A percentile compares a stretch with the other conserved stretches of the same genome.
Evolutionary conservation across 2,329 filamentous ascomycete genomes (phyloP).

Genomic region (Grosmannia clavigera): DNA sequence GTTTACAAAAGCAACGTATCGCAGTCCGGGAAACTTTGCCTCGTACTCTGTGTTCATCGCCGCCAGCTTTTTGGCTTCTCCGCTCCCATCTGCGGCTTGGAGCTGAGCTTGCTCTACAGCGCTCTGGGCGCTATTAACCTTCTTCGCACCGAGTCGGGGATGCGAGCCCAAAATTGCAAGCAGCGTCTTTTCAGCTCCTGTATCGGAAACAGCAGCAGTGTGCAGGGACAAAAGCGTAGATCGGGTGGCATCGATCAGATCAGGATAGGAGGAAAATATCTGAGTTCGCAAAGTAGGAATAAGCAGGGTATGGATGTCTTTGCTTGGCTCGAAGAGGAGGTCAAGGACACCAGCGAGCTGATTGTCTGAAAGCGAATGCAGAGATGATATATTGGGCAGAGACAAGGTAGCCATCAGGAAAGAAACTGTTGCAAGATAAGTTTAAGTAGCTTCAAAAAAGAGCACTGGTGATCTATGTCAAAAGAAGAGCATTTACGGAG

Average conservation of each 20-base stretch:
- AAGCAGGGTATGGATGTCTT: constrained; percentile 59
- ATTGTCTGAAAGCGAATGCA: constrained; percentile 42
- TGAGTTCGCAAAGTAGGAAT: constrained; percentile 48
- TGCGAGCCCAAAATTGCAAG: constrained; percentile 68
- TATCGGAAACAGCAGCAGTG: constrained; percentile 26
- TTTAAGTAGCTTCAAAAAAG: background rate
- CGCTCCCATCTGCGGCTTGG: constrained; percentile 37
- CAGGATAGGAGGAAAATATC: constrained; percentile 53
- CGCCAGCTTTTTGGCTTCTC: constrained; percentile 44
- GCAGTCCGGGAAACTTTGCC: constrained; percentile 62
- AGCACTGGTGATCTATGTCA: background rate
- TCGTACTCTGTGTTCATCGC: constrained; percentile 70
- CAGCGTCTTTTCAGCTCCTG: constrained; percentile 39
- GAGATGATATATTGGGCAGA: constrained; percentile 45
- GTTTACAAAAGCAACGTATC: constrained; percentile 90
- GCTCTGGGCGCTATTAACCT: constrained; percentile 71
- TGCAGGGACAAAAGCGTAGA: constrained; percentile 46
- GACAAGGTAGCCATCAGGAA: constrained; percentile 12
- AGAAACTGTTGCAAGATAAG: background rate
- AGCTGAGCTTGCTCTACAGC: constrained; percentile 72
- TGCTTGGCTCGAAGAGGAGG: constrained; percentile 73
- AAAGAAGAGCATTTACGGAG: background rate
- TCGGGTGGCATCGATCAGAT: constrained; percentile 56
- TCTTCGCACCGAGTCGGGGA: constrained; percentile 70
- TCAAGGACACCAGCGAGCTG: constrained; percentile 52